Conservation (phyloP, 352 stramenopile genomes). For the Pythium grandisporangium region DNA sequence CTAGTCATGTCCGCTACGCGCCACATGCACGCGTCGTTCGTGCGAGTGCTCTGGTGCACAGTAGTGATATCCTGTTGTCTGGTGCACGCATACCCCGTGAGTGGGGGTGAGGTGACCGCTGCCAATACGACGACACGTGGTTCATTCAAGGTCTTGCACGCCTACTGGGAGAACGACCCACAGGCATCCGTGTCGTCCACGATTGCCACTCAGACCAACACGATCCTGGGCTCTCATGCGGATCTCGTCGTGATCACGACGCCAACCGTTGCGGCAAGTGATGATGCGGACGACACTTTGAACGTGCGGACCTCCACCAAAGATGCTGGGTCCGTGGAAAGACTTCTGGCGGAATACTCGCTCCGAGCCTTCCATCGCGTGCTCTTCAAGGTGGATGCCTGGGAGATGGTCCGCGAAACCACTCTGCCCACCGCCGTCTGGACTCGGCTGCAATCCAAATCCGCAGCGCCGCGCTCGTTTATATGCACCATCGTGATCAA, state of each 20-base stretch:
- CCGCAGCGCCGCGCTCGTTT: neutral
- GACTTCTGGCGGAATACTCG: constrained; percentile 1
- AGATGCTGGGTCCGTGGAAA: neutral
- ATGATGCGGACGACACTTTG: neutral
- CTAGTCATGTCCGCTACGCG: constrained; percentile 16
- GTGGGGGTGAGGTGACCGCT: neutral
- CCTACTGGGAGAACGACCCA: neutral
- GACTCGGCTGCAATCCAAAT: constrained; percentile 5
- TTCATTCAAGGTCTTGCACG: too few relatives aligned
- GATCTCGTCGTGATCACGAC: constrained; percentile 10
- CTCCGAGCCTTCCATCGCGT: constrained; percentile 3
- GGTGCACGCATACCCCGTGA: too few relatives aligned
- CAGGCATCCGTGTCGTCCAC: neutral
- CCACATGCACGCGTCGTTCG: constrained; percentile 13
- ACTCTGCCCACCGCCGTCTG: constrained; percentile 1
- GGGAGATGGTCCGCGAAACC: constrained; percentile 6
- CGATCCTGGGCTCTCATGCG: neutral
- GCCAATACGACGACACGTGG: too few relatives aligned
- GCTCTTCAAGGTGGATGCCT: constrained; percentile 2
- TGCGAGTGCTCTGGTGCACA: too few relatives aligned
- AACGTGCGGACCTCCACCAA: neutral
- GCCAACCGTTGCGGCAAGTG: too few relatives aligned
- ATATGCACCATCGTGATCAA: constrained; percentile 5
- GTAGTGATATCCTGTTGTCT: too few relatives aligned
- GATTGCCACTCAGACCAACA: neutral